phyloP scores from a whole-genome alignment of 257 asterid species.

The Solanum sitiens region DNA sequence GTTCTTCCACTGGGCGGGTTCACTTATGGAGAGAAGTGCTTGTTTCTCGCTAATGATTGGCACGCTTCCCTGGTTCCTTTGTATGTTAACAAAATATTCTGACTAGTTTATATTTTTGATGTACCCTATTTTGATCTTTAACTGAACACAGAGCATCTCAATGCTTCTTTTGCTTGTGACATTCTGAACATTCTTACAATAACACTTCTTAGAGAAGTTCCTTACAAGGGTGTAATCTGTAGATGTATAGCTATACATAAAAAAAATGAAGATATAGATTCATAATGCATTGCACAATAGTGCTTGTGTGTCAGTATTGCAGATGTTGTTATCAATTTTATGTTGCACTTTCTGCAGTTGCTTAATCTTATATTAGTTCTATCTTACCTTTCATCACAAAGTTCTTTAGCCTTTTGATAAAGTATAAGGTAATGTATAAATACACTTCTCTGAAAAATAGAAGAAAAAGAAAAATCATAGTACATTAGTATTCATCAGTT shows the following conservation, averaged over 20 bases:
- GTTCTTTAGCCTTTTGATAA: not conserved
- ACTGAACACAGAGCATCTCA: not conserved
- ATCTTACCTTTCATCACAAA: not conserved
- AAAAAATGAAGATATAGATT: not conserved
- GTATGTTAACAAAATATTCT: slow-evolving; percentile 34
- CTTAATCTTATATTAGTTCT: not conserved
- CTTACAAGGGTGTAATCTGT: not conserved
- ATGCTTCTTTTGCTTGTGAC: not conserved
- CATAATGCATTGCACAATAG: not conserved
- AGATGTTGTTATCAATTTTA: not conserved
- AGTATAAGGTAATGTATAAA: not conserved
- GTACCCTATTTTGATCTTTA: not conserved
- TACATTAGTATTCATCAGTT: not conserved
- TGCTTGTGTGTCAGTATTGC: not conserved
- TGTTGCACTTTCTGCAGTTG: not conserved
- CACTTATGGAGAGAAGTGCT: slow-evolving; percentile 85
- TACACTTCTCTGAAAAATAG: not conserved
- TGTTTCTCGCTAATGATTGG: slow-evolving; percentile 97
- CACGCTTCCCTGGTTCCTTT: slow-evolving; percentile 97
- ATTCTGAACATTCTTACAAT: not conserved
- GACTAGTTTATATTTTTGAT: not conserved
- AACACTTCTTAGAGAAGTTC: not conserved
- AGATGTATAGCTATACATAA: not conserved
- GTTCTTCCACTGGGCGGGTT: slow-evolving; percentile 89
- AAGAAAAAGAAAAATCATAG: not conserved